These are phyloP conservation scores for Biscogniauxia marginata DNA, from an alignment of 2,329 filamentous ascomycete species.

Conservation along the genomic window DNA sequence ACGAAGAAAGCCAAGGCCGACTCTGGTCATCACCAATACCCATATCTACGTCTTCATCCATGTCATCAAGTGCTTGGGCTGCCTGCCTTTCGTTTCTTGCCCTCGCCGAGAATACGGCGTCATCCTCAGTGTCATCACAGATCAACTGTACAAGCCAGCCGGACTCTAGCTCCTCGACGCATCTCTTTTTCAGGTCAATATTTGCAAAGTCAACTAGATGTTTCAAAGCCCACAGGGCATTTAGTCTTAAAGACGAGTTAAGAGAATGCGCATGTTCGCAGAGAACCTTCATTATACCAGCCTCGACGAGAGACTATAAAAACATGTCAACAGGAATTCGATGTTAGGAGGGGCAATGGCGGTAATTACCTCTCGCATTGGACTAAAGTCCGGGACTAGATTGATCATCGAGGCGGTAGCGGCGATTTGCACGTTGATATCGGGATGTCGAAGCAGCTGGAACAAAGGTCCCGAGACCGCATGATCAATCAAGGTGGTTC, in stretches of 20 bases:
- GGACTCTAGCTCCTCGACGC: constrained; percentile 73
- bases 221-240: constrained; percentile 91
- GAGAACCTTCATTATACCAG: constrained; percentile 71
- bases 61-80: constrained; percentile 35
- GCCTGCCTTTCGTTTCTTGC: constrained; percentile 30
- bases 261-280: constrained; percentile 82
- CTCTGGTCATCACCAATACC: constrained; percentile 45
- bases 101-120: constrained; percentile 43
- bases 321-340: constrained; percentile 8
- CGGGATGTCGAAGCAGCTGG: constrained; percentile 68
- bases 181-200: constrained; percentile 71
- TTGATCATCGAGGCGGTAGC: constrained; percentile 85
- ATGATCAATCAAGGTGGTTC: constrained; percentile 85
- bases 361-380: constrained; percentile 73
- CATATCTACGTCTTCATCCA: constrained; percentile 60
- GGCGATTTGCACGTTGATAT: constrained; percentile 79
- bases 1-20: constrained; percentile 22
- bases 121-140: constrained; percentile 59
- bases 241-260: constrained; percentile 75
- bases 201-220: constrained; percentile 76
- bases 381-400: constrained; percentile 82
- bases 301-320: constrained; percentile 66
- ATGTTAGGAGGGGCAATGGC: constrained; percentile 22
- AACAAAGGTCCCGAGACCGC: constrained; percentile 77
- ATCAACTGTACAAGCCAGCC: constrained; percentile 82